Conservation (phyloP, 225 moss, liverwort and hornwort genomes). For the Pseudoscleropodium purum region DNA sequence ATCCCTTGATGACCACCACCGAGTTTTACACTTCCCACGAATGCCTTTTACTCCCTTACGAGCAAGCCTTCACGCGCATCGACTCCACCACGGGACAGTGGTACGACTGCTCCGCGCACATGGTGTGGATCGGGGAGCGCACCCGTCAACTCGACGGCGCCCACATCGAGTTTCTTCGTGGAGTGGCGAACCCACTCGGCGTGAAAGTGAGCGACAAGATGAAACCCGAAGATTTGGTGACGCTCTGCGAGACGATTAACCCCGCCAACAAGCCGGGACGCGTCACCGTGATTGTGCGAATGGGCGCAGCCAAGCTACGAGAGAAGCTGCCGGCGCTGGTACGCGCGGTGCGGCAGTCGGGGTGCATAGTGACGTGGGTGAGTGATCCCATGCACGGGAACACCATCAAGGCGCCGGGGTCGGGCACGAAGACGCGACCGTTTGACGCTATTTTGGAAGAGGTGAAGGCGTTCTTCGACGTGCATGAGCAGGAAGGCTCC, state of each 20-base stretch:
- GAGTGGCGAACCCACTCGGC: slow-evolving; percentile 43
- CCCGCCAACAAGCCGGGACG: slow-evolving; percentile 37
- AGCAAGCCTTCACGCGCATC: slow-evolving; percentile 44
- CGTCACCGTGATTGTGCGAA: slow-evolving; percentile 39
- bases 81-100: slow-evolving; percentile 40
- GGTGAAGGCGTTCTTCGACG: slow-evolving; percentile 73
- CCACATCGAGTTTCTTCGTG: slow-evolving; percentile 67
- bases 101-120: slow-evolving; percentile 54
- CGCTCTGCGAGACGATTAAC: slow-evolving; percentile 20
- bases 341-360: slow-evolving; percentile 55
- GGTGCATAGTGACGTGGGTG: slow-evolving; percentile 75
- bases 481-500: slow-evolving; percentile 69
- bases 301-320: slow-evolving; percentile 30
- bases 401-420: slow-evolving; percentile 67
- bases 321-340: slow-evolving; percentile 29
- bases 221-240: slow-evolving; percentile 30
- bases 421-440: slow-evolving; percentile 75
- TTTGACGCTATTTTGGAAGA: slow-evolving; percentile 81
- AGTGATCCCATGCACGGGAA: slow-evolving; percentile 90
- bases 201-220: slow-evolving; percentile 63
- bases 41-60: slow-evolving; percentile 42
- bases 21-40: slow-evolving; percentile 53
- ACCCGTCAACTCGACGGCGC: slow-evolving; percentile 48
- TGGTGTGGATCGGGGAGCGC: slow-evolving; percentile 47
- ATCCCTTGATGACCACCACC: slow-evolving; percentile 33